Conservation (phyloP, 257 asterid genomes). For the Nicotiana knightiana region DNA sequence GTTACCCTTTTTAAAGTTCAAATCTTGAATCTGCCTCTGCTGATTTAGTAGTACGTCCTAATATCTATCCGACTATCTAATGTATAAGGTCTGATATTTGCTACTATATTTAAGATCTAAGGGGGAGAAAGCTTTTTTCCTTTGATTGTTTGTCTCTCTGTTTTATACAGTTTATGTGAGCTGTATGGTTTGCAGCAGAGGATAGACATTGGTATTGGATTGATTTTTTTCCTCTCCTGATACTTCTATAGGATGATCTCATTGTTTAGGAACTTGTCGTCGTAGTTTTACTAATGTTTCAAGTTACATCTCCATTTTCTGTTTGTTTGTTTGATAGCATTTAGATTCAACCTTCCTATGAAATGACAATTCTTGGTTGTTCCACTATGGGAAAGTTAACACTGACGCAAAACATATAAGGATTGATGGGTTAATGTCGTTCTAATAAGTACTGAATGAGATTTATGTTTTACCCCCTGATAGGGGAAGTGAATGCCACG, state of each 20-base stretch:
- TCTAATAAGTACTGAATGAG: too few species aligned
- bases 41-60: neutral
- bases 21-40: neutral
- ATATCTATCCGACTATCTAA: neutral
- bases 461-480: too few species aligned
- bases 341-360: neutral
- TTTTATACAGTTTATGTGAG: neutral
- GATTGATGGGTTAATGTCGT: neutral
- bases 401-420: neutral
- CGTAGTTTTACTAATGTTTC: neutral
- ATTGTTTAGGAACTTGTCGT: neutral
- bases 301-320: too few species aligned
- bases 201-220: neutral
- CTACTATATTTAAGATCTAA: neutral
- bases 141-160: neutral
- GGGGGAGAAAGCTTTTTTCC: neutral
- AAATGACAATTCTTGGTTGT: neutral
- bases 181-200: neutral
- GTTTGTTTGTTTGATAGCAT: neutral
- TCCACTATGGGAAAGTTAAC: neutral
- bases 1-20: too few species aligned
- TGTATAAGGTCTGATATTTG: neutral
- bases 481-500: too few species aligned
- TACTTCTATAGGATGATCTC: neutral
- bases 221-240: neutral